These are phyloP conservation scores for Saksenaea oblongispora DNA, from an alignment of 371 early-diverging fungal species.

Conservation along the genomic window DNA sequence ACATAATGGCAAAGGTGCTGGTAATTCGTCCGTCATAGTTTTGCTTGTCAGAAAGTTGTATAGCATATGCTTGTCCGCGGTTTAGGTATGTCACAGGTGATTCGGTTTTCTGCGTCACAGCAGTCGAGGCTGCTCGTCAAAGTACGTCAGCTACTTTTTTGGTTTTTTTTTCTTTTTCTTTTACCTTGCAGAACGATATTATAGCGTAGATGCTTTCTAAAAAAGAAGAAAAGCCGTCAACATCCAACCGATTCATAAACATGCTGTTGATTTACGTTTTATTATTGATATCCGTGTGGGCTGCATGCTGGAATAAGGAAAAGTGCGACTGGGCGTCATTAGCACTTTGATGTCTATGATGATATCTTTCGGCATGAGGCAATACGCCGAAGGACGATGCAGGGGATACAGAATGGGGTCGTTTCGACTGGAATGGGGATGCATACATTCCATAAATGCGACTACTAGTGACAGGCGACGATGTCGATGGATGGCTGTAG, in stretches of 20 bases:
- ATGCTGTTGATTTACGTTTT: not conserved
- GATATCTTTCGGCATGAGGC: conserved; percentile 4
- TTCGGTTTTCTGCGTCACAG: conserved; percentile 28
- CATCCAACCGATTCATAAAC: not conserved
- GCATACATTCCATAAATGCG: not conserved
- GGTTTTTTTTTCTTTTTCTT: not conserved
- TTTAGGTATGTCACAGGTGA: conserved; percentile 65
- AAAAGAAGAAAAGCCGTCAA: not conserved
- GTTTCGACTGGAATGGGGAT: conserved; percentile 5
- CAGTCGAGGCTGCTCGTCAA: conserved; percentile 34
- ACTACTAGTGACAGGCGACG: not conserved
- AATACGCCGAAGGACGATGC: conserved; percentile 1
- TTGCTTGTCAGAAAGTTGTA: conserved; percentile 7
- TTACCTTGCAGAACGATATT: conserved; percentile 11
- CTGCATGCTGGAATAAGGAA: not conserved
- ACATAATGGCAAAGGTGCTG: conserved; percentile 64
- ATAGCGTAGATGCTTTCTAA: conserved; percentile 6
- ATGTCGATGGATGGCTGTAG: not conserved
- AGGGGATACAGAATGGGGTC: conserved; percentile 9
- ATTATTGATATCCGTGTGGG: not conserved
- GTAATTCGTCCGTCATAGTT: conserved; percentile 49
- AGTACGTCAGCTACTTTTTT: too few species aligned
- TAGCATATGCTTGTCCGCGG: conserved; percentile 34
- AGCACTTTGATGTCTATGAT: conserved; percentile 9
- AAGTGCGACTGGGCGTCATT: conserved; percentile 8